These are phyloP conservation scores for Pleurotus pulmonarius DNA, from an alignment of 768 basidiomycete genomes.

Conservation along the genomic window DNA sequence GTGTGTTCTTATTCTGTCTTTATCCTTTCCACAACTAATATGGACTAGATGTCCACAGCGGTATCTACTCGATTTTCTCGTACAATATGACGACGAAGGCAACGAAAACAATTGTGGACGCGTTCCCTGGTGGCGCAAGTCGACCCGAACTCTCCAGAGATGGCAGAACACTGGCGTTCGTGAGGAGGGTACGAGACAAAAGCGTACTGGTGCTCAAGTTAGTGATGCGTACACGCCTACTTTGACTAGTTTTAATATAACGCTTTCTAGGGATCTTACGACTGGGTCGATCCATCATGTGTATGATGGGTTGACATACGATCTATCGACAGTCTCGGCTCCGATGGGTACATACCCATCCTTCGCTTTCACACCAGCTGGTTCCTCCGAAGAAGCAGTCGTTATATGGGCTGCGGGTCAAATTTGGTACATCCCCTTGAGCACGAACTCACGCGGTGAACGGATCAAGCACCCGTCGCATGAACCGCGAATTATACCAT, in stretches of 20 bases:
- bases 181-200: slow-evolving; percentile 69
- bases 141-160: slow-evolving; percentile 70
- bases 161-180: slow-evolving; percentile 67
- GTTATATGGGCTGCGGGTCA: slow-evolving; percentile 76
- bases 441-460: slow-evolving; percentile 50
- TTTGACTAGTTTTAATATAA: neutral
- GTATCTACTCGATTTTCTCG: slow-evolving; percentile 71
- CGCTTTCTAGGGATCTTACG: slow-evolving; percentile 49
- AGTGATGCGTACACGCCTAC: slow-evolving; percentile 11
- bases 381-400: slow-evolving; percentile 41
- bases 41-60: slow-evolving; percentile 56
- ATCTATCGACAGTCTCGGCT: slow-evolving; percentile 58
- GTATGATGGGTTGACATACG: slow-evolving; percentile 70
- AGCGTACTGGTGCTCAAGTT: slow-evolving; percentile 72
- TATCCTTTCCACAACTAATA: neutral
- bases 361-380: slow-evolving; percentile 59
- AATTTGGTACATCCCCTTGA: slow-evolving; percentile 59
- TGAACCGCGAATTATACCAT: slow-evolving; percentile 46
- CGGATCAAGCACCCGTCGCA: slow-evolving; percentile 32
- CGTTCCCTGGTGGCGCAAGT: slow-evolving; percentile 69
- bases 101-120: slow-evolving; percentile 49
- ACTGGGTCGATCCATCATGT: slow-evolving; percentile 63
- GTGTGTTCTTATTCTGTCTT: slow-evolving; percentile 23
- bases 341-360: slow-evolving; percentile 82
- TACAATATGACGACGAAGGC: slow-evolving; percentile 54